Evolutionary conservation across 345 rosid genomes (phyloP).

Genomic region (Eucalyptus regnans): DNA sequence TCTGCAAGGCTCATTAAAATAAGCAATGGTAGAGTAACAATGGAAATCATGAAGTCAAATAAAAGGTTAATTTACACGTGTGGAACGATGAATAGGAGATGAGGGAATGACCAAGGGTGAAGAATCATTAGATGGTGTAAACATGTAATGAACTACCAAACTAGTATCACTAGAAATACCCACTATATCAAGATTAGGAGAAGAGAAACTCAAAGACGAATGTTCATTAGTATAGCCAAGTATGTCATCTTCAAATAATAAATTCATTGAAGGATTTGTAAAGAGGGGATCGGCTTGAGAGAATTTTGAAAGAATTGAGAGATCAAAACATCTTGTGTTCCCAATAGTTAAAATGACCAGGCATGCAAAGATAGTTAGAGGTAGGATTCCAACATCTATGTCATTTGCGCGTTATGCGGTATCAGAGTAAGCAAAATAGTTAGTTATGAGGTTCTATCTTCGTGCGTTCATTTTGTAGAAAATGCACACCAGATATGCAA

Average conservation of each 20-base stretch:
- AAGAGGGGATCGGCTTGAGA: not conserved
- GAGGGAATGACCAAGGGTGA: too few relatives aligned
- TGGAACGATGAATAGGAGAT: too few relatives aligned
- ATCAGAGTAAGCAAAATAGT: not conserved
- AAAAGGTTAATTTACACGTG: too few relatives aligned
- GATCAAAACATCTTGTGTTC: not conserved
- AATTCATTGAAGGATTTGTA: not conserved
- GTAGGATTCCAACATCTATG: not conserved
- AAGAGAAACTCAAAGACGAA: not conserved
- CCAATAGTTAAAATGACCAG: not conserved
- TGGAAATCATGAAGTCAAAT: too few relatives aligned
- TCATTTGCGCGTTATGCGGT: too few relatives aligned
- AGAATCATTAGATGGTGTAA: not conserved
- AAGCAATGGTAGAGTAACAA: too few relatives aligned
- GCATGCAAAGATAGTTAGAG: not conserved
- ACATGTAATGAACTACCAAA: not conserved
- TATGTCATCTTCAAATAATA: not conserved
- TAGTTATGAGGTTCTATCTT: not conserved
- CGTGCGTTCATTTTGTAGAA: not conserved
- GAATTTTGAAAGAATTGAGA: not conserved
- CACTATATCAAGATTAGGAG: not conserved
- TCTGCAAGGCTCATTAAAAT: too few relatives aligned
- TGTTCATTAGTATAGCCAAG: not conserved
- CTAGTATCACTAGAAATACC: not conserved
- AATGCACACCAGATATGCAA: not conserved